These are phyloP conservation scores for Puccinia polysora DNA, from an alignment of 1,284 basidiomycete genomes.

Conservation along the genomic window DNA sequence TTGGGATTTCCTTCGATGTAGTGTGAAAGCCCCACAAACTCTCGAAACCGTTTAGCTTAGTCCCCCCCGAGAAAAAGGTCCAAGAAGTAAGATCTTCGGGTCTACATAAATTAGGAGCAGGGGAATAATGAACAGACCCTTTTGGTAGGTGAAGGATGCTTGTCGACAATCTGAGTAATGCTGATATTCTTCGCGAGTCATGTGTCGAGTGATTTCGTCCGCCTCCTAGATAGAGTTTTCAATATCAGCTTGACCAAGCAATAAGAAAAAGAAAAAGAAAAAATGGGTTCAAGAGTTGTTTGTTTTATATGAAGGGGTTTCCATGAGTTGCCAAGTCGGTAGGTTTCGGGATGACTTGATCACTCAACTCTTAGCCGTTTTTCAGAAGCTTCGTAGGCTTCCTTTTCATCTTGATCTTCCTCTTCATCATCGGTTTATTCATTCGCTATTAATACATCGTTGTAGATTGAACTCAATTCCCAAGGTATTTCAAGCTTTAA, in stretches of 20 bases:
- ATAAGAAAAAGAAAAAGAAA: not conserved
- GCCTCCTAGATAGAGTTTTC: slow-evolving; percentile 64
- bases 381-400: slow-evolving; percentile 89
- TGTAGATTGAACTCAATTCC: slow-evolving; percentile 88
- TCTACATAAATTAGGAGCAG: not conserved
- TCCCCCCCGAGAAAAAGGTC: too few relatives aligned
- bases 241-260: slow-evolving; percentile 25
- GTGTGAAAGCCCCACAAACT: slow-evolving; percentile 84
- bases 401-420: slow-evolving; percentile 84
- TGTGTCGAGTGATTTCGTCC: slow-evolving; percentile 87
- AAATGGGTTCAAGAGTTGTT: too few relatives aligned
- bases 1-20: slow-evolving; percentile 85
- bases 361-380: slow-evolving; percentile 67
- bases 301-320: too few relatives aligned
- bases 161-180: slow-evolving; percentile 96
- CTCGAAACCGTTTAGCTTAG: slow-evolving; percentile 92
- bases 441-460: slow-evolving; percentile 69
- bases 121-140: slow-evolving; percentile 60
- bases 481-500: slow-evolving; percentile 91
- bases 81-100: too few relatives aligned
- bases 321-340: too few relatives aligned
- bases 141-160: slow-evolving; percentile 93
- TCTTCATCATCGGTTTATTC: slow-evolving; percentile 84
- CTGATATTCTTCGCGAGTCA: slow-evolving; percentile 95
- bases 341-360: not conserved